Percentiles rank a stretch among this genome's conserved stretches.
These are phyloP conservation scores for Amanita subjunquillea DNA, from an alignment of 768 basidiomycete genomes.

Conservation along the genomic window DNA sequence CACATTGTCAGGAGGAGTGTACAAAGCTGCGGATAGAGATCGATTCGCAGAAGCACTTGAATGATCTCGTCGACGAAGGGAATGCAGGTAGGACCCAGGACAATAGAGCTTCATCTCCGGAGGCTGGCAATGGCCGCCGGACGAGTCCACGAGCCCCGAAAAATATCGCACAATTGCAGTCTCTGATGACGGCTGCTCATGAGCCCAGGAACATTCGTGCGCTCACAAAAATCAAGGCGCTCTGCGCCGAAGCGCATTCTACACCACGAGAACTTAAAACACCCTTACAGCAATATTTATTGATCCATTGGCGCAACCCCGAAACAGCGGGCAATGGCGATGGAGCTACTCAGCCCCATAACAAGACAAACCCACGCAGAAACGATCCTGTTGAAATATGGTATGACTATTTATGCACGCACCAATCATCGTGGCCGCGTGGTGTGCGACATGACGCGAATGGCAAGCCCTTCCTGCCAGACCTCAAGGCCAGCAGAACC, in stretches of 20 bases:
- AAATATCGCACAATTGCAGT: conserved; percentile 29
- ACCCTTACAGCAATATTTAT: conserved; percentile 29
- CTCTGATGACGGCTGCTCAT: conserved; percentile 31
- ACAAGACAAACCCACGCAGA: conserved; percentile 32
- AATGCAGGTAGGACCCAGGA: not conserved
- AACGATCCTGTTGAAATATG: conserved; percentile 37
- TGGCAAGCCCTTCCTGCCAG: conserved; percentile 26
- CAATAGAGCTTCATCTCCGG: not conserved
- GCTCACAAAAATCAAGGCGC: conserved; percentile 29
- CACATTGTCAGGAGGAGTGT: not conserved
- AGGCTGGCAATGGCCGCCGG: conserved; percentile 7
- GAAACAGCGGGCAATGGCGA: conserved; percentile 4
- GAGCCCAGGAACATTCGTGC: conserved; percentile 30
- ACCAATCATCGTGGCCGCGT: conserved; percentile 35
- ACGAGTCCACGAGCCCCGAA: conserved; percentile 17
- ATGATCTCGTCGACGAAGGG: not conserved
- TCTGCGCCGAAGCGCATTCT: conserved; percentile 34
- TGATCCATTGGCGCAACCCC: conserved; percentile 36
- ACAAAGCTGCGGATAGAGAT: not conserved
- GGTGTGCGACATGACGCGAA: conserved; percentile 31
- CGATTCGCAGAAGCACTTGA: not conserved
- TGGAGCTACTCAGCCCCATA: conserved; percentile 1
- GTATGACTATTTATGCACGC: conserved; percentile 33
- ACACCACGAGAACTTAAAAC: conserved; percentile 34
- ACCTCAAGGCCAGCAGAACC: conserved; percentile 36